Base-by-base conservation (phyloP, 2,329 filamentous ascomycete species). In the Xylariaceae sp. region DNA sequence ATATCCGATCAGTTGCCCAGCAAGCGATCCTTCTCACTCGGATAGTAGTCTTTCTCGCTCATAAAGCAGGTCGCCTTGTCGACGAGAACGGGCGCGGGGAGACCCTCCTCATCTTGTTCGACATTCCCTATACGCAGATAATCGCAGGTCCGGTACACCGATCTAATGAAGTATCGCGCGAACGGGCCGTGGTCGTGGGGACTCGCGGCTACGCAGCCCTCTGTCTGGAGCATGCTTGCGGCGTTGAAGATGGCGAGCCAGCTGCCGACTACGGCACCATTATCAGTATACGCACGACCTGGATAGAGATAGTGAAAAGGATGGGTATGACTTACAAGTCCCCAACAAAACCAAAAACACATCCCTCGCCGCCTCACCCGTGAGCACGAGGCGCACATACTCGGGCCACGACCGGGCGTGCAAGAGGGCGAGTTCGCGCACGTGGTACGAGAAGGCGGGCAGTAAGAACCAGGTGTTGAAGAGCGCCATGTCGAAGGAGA, bases 401-500 rank as follows among this genome's bases (percentile, higher is more conserved):
- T 13, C 49, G 10, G 35, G 13, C 4, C 30, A 2, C n/a, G 5
- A 18, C 45, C 57, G 55, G 13, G 15, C 39, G 9, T 55, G 49
- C 37, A 7, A 4, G 11, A 64, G 13, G 8, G 60, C 47, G 11
- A 65, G 45, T 15, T 62, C 59, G 35, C 18, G 42, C 3, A 62
- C 11, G 35, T 67, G 66, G 1, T 45, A 51, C n/a, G 60, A 23
- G 17, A 69, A 58, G 10, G 66, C 55, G 7, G 67, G 68, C 42
- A 68, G 35, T 45, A 69, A 58, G 53, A 68, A 68, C 62, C 64
- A 68, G 9, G 60, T 37, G 50, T 69, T 66, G 56, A 69, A 67
- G 15, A 66, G 30, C 2, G 59, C 55, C 49, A 69, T 51, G 47
- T 65, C 55, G 10, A 68, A 39, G 59, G 64, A 66, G 35, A 69